Percentiles rank a stretch among this genome's conserved stretches.
These are phyloP conservation scores for Spathaspora arborariae DNA, from an alignment of 805 yeast species.

Conservation along the genomic window DNA sequence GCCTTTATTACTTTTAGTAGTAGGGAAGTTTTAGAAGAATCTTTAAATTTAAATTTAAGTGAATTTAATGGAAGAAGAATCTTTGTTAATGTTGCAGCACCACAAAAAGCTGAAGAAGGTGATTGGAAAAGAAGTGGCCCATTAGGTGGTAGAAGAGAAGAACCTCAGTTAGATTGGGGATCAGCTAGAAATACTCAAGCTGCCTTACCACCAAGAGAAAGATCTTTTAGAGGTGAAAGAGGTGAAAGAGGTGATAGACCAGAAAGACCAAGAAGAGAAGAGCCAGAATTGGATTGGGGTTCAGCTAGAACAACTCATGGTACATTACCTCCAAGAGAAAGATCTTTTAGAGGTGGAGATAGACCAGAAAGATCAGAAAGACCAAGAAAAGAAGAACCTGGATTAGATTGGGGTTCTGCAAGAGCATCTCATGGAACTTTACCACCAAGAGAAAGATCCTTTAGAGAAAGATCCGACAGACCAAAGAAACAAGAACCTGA, in stretches of 20 bases:
- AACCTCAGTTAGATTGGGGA: constrained; percentile 61
- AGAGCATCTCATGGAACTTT: constrained; percentile 25
- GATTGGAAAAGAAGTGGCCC: constrained; percentile 42
- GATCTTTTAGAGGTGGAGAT: constrained; percentile 24
- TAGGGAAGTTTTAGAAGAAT: constrained; percentile 47
- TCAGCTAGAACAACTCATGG: constrained; percentile 29
- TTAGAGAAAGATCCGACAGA: constrained; percentile 17
- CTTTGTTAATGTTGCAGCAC: constrained; percentile 58
- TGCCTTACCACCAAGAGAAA: constrained; percentile 36
- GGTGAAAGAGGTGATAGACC: constrained; percentile 17
- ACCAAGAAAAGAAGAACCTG: constrained; percentile 35
- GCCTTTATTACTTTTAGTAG: constrained; percentile 51
- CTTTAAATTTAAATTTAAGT: constrained; percentile 42
- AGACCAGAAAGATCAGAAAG: constrained; percentile 35
- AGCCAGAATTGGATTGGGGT: constrained; percentile 42
- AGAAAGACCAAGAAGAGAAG: constrained; percentile 30
- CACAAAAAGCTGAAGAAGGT: constrained; percentile 42
- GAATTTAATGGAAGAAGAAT: constrained; percentile 48
- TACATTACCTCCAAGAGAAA: constrained; percentile 33
- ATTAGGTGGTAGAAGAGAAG: constrained; percentile 42
- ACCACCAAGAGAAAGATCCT: constrained; percentile 24
- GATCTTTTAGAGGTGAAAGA: constrained; percentile 21
- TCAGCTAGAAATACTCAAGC: constrained; percentile 38
- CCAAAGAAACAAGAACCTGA: constrained; percentile 34
- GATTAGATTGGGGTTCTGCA: constrained; percentile 42